phyloP scores from a whole-genome alignment of 2,329 filamentous ascomycete genomes.

The Polychaeton citri region DNA sequence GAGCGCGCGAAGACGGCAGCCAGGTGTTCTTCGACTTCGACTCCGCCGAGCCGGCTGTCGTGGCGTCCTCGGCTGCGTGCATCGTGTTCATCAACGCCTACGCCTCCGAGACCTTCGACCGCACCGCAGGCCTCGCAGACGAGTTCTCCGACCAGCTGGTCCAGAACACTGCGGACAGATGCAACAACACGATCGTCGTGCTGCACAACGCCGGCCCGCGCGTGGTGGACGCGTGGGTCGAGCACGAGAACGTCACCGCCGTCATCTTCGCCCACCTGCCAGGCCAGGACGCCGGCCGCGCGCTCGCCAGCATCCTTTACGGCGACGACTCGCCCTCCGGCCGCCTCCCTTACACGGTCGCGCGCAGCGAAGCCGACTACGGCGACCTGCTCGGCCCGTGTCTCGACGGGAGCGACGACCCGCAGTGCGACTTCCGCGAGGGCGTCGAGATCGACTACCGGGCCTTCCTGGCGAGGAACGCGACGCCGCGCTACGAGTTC shows the following conservation, averaged over 20 bases:
- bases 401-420: slow-evolving; percentile 7
- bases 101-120: slow-evolving; percentile 25
- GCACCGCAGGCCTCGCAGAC: slow-evolving; percentile 21
- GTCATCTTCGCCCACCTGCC: slow-evolving; percentile 52
- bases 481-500: slow-evolving; percentile 21
- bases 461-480: slow-evolving; percentile 17
- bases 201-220: slow-evolving; percentile 52
- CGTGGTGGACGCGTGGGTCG: slow-evolving; percentile 47
- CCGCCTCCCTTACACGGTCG: slow-evolving; percentile 49
- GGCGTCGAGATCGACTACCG: slow-evolving; percentile 26
- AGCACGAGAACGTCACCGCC: slow-evolving; percentile 51
- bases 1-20: slow-evolving; percentile 38
- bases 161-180: slow-evolving; percentile 42
- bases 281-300: slow-evolving; percentile 48
- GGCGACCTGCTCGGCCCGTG: slow-evolving; percentile 27
- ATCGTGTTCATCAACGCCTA: slow-evolving; percentile 50
- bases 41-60: slow-evolving; percentile 35
- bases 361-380: slow-evolving; percentile 44
- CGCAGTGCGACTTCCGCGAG: slow-evolving; percentile 21
- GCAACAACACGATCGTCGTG: slow-evolving; percentile 50
- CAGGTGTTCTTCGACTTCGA: slow-evolving; percentile 47
- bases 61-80: slow-evolving; percentile 25
- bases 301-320: slow-evolving; percentile 44
- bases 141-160: slow-evolving; percentile 42
- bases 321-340: slow-evolving; percentile 45